Evolutionary conservation across 1,284 basidiomycete species (phyloP).

Genomic region (Fistulinella staudtii): DNA sequence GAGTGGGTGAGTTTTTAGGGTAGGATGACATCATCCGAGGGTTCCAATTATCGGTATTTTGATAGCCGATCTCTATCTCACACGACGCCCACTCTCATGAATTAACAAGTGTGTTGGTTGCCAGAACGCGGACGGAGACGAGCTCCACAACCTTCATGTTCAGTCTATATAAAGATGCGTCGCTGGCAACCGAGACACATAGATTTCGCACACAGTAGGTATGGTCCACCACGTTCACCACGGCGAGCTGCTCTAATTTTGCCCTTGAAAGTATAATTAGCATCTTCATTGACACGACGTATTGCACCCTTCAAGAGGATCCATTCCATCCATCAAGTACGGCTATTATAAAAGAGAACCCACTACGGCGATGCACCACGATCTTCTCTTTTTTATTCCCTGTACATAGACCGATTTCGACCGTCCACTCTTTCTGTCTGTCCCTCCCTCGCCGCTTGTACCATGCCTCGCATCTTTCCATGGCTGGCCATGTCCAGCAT

Average conservation of each 20-base stretch:
- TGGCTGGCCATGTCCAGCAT: conserved; percentile 17
- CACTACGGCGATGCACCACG: not conserved
- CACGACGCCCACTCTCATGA: no score
- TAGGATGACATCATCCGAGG: no score
- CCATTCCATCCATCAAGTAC: not conserved
- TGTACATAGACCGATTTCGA: not conserved
- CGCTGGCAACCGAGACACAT: no score
- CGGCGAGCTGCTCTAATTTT: not conserved
- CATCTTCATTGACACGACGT: not conserved
- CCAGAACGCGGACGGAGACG: no score
- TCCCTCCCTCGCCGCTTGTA: not conserved
- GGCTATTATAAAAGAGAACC: not conserved
- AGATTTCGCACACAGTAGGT: not conserved
- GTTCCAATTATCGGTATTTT: no score
- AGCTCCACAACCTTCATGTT: no score
- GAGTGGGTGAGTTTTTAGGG: no score
- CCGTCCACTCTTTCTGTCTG: conserved; percentile 8
- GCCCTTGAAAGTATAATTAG: not conserved
- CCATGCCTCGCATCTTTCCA: conserved; percentile 3
- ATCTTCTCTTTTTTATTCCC: not conserved
- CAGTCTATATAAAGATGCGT: no score
- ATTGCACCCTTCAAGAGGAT: not conserved
- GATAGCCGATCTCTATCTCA: no score
- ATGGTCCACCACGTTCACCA: not conserved
- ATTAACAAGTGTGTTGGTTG: no score